These are phyloP conservation scores for Passalora sequoiae DNA, from an alignment of 2,329 filamentous ascomycete species.

Conservation along the genomic window DNA sequence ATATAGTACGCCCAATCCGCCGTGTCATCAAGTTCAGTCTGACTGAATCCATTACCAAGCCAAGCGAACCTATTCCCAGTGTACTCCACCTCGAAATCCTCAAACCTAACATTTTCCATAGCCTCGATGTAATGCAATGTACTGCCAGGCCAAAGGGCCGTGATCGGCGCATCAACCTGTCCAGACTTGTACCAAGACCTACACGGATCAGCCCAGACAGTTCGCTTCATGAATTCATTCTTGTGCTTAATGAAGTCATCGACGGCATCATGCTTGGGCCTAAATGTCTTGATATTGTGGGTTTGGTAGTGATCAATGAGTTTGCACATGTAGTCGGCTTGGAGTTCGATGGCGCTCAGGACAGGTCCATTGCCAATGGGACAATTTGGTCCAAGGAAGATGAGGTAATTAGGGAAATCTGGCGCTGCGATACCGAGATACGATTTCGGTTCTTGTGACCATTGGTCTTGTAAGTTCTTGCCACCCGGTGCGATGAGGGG, in stretches of 20 bases:
- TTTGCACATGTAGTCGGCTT: constrained; percentile 44
- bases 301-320: constrained; percentile 32
- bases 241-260: constrained; percentile 29
- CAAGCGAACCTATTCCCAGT: constrained; percentile 29
- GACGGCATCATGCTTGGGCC: constrained; percentile 24
- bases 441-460: constrained; percentile 26
- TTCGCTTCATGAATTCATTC: constrained; percentile 41
- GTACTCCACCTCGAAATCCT: constrained; percentile 44
- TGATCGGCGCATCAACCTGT: constrained; percentile 17
- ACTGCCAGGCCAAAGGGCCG: constrained; percentile 24
- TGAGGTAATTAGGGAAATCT: constrained; percentile 31
- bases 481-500: constrained; percentile 25
- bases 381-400: constrained; percentile 24
- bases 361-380: constrained; percentile 24
- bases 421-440: constrained; percentile 28
- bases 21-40: too few relatives aligned
- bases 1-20: too few relatives aligned
- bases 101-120: too few relatives aligned
- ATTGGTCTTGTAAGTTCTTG: constrained; percentile 25
- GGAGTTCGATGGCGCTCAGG: constrained; percentile 21
- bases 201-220: constrained; percentile 18
- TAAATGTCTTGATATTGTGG: constrained; percentile 20
- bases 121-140: too few relatives aligned
- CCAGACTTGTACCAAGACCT: constrained; percentile 26
- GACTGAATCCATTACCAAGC: constrained; percentile 38